Percentiles rank a stretch among this genome's conserved stretches.
Evolutionary conservation across 305 asterid genomes (phyloP).

Genomic region (Ajuga reptans): DNA sequence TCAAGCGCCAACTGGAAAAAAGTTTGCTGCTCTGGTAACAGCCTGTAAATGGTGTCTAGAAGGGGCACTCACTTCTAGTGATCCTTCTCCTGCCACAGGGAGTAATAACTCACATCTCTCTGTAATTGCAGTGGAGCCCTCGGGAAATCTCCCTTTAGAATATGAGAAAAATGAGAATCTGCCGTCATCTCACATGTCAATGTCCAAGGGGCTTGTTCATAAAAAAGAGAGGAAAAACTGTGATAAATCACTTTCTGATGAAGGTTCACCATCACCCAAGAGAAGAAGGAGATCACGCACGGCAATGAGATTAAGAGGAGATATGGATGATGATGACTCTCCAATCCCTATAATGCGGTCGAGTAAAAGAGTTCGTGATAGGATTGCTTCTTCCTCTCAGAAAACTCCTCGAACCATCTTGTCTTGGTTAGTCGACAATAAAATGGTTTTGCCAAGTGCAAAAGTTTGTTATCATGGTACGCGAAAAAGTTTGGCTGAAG

Average conservation of each 20-base stretch:
- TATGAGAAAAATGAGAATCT: constrained; percentile 16
- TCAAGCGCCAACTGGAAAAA: constrained; percentile 42
- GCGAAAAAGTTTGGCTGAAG: constrained; percentile 40
- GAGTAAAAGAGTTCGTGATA: constrained; percentile 44
- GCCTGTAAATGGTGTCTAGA: constrained; percentile 45
- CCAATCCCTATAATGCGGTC: constrained; percentile 33
- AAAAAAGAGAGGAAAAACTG: constrained; percentile 29
- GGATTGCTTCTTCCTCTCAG: constrained; percentile 36
- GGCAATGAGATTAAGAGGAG: constrained; percentile 23
- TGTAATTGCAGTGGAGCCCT: constrained; percentile 23
- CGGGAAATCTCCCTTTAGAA: constrained; percentile 4
- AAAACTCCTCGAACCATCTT: constrained; percentile 52
- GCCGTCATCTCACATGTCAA: constrained; percentile 21
- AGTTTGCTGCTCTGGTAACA: constrained; percentile 39
- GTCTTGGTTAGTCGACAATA: constrained; percentile 71
- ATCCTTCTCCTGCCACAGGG: constrained; percentile 7
- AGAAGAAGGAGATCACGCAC: constrained; percentile 31
- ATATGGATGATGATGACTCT: constrained; percentile 27
- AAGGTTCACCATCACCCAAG: constrained; percentile 22
- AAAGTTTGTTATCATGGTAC: constrained; percentile 48
- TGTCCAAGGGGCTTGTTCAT: constrained; percentile 22
- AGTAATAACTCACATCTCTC: constrained; percentile 27
- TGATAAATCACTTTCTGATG: constrained; percentile 17
- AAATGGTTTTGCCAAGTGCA: constrained; percentile 48
- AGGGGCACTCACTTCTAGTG: constrained; percentile 12